Evolutionary conservation across 306 rosid genomes (phyloP).

Genomic region (Sicyos edulis): DNA sequence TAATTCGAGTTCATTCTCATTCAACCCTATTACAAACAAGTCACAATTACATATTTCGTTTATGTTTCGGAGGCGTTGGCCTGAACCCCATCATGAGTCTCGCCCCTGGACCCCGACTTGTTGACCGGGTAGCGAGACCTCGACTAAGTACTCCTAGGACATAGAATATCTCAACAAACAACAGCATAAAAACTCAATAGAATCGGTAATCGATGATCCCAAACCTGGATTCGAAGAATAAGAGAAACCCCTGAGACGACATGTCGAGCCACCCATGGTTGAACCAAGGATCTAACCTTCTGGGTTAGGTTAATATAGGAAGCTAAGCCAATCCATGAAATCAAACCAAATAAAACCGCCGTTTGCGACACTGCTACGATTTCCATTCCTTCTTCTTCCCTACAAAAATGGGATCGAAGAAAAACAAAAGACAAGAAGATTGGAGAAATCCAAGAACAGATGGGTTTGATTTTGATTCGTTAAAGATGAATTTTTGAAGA

Average conservation of each 20-base stretch:
- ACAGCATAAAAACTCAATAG: neutral
- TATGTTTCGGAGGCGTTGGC: too few species aligned
- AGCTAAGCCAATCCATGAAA: conserved; percentile 48
- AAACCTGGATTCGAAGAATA: conserved; percentile 79
- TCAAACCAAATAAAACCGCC: conserved; percentile 51
- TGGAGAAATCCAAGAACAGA: too few species aligned
- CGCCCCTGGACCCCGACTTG: too few species aligned
- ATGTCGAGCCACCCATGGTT: conserved; percentile 55
- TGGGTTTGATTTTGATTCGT: neutral
- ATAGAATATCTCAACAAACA: neutral
- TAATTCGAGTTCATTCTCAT: too few species aligned
- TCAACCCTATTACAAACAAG: too few species aligned
- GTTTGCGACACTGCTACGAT: conserved; percentile 58
- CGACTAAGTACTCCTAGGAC: too few species aligned
- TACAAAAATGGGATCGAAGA: conserved; percentile 23
- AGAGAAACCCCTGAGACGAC: conserved; percentile 51
- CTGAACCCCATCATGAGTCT: too few species aligned
- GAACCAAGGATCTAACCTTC: conserved; percentile 67
- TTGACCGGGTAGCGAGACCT: too few species aligned
- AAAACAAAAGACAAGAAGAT: conserved; percentile 2
- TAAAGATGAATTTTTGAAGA: neutral
- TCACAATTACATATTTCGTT: too few species aligned
- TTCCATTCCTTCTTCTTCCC: conserved; percentile 44
- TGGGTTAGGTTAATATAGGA: conserved; percentile 61
- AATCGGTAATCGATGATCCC: neutral